Evolutionary conservation across 169 alveolate species (phyloP).

Genomic region (Babesia caballi): DNA sequence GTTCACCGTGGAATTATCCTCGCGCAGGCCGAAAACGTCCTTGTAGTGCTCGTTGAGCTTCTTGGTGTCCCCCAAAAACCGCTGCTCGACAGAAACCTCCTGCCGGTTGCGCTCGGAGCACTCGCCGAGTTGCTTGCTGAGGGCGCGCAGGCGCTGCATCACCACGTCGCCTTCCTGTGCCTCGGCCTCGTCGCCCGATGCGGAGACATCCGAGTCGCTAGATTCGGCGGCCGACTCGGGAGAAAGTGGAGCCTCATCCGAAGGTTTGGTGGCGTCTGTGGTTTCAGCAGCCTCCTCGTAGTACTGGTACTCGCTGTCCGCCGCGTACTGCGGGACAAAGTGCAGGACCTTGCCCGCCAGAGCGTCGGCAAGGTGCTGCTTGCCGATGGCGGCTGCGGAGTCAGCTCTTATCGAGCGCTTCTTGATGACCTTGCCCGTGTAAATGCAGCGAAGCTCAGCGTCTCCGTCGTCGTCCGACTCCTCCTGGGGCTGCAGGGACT

Average conservation of each 20-base stretch:
- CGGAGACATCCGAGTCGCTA: constrained; percentile 22
- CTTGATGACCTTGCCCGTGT: constrained; percentile 27
- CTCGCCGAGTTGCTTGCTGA: constrained; percentile 32
- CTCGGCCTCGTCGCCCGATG: constrained; percentile 55
- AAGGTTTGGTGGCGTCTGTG: background rate
- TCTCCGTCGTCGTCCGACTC: constrained; percentile 33
- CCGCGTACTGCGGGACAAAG: constrained; percentile 26
- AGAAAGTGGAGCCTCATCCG: background rate
- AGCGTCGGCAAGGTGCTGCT: constrained; percentile 41
- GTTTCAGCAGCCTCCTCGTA: constrained; percentile 27
- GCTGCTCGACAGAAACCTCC: constrained; percentile 31
- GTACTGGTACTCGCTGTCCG: background rate
- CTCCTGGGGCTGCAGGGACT: constrained; percentile 18
- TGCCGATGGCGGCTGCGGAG: constrained; percentile 46
- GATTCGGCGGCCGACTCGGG: constrained; percentile 23
- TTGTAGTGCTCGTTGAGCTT: constrained; percentile 12
- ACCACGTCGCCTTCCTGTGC: constrained; percentile 18
- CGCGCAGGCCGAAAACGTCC: constrained; percentile 33
- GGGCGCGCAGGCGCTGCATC: background rate
- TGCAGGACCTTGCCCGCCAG: constrained; percentile 56
- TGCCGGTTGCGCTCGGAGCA: constrained; percentile 40
- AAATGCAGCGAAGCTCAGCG: constrained; percentile 11
- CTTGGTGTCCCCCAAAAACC: constrained; percentile 28
- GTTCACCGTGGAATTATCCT: constrained; percentile 23
- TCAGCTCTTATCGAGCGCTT: constrained; percentile 31